Evolutionary conservation across 306 rosid species (phyloP), one percentile per base, ranked within the genome.

Genomic region (Casuarina glauca): DNA sequence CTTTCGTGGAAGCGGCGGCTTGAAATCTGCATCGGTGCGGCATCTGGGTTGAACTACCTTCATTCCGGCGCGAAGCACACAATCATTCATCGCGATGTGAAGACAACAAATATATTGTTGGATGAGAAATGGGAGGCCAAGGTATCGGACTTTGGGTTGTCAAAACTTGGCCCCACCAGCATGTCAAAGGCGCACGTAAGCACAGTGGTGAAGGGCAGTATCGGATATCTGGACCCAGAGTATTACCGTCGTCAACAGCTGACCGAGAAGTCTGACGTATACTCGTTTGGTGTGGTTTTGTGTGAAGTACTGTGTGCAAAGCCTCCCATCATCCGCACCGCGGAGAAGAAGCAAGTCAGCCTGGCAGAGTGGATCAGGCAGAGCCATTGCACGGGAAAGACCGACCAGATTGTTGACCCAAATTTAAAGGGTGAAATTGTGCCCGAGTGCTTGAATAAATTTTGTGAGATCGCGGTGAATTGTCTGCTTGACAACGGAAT

Each of bases 401-500:
- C 41, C 2, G 13, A 39, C 17, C 48, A 64, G 12, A 64, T 64
- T 7, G 12, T 64, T 16, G 70, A 64, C 8, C 48, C 46, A 64
- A 15, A 20, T 39, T 64, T 64, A 19, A 39, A 64, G 13, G 70
- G 70, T 5, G 8, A 41, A 41, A 5, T 64, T 38, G 70, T 6
- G 45, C 48, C 20, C 4, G 70, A 16, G 19, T 64, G 70, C 41
- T 16, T 64, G 48, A 39, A 64, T 12, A 64, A 64, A 64, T 64
- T 12, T 41, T 44, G 44, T 4, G 70, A 64, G 32, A 13, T 64
- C 4, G 70, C 70, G 13, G 2, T 42, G 46, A 64, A 3, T 17
- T 64, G 70, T 64, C 41, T 64, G 70, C 70, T 64, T 64, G 70
- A 64, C 70, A 17, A 41, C 7, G 70, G 70, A 64, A 36, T 42